These are phyloP conservation scores for Phaffia rhodozyma DNA, from an alignment of 1,284 basidiomycete genomes.

Conservation along the genomic window DNA sequence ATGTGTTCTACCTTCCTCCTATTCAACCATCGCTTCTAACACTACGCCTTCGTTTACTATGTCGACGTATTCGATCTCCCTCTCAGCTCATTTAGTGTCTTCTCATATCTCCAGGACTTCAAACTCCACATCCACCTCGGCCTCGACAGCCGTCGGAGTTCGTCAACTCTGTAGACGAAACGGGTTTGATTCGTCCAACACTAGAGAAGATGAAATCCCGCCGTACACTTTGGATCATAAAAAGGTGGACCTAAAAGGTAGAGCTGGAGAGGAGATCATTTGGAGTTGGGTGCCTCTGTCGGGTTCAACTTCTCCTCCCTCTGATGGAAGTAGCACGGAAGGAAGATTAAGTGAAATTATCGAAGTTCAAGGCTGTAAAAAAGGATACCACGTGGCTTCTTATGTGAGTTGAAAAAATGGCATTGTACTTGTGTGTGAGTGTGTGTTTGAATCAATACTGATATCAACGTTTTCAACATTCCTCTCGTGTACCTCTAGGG, in stretches of 20 bases:
- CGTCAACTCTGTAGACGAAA: not conserved
- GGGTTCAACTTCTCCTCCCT: too few species aligned
- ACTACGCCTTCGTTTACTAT: not conserved
- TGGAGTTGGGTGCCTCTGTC: not conserved
- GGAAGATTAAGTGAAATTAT: not conserved
- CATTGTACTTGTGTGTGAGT: too few species aligned
- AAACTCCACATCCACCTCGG: not conserved
- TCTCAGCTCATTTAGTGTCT: not conserved
- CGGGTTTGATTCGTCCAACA: not conserved
- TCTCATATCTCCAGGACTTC: not conserved
- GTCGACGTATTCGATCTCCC: too few species aligned
- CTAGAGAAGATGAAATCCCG: not conserved
- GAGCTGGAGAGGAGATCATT: not conserved
- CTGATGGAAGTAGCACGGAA: not conserved
- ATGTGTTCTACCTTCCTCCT: not conserved
- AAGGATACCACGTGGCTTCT: constrained; percentile 1
- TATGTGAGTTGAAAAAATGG: constrained; percentile 5
- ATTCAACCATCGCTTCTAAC: not conserved
- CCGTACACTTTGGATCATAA: not conserved
- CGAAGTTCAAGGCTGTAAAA: not conserved
- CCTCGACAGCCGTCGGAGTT: not conserved
- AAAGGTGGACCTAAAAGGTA: not conserved
- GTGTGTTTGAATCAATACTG: not conserved
- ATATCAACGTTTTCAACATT: not conserved
- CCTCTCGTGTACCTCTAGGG: not conserved